Percentiles rank a stretch among this genome's conserved stretches.
phyloP scores from a whole-genome alignment of 176 grass and related monocot genomes.

The Oryza meyeriana region DNA sequence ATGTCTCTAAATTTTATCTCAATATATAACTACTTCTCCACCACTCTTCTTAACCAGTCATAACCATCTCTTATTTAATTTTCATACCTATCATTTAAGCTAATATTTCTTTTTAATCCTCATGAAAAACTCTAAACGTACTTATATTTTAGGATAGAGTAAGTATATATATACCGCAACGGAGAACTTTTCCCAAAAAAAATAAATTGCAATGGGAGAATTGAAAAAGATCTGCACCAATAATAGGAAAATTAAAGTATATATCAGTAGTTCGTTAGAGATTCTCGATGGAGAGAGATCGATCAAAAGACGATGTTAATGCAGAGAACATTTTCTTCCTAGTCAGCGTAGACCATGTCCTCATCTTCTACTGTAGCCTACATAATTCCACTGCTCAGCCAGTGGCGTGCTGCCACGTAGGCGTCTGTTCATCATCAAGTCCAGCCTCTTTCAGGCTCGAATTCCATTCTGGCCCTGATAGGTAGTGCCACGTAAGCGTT shows the following conservation, averaged over 20 bases:
- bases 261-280: background rate
- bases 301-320: background rate
- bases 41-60: no score
- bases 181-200: background rate
- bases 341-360: background rate
- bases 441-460: background rate
- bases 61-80: no score
- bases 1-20: no score
- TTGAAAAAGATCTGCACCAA: background rate
- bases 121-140: no score
- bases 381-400: background rate
- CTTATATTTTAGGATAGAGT: no score
- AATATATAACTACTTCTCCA: no score
- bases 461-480: background rate
- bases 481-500: conserved; percentile 32
- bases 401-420: conserved; percentile 3
- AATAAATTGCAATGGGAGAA: background rate
- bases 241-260: background rate
- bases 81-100: no score
- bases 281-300: conserved; percentile 13
- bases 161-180: no score
- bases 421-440: background rate
- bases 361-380: background rate
- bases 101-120: no score
- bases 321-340: background rate